phyloP scores from a whole-genome alignment of 345 rosid species.

The Hevea brasiliensis region DNA sequence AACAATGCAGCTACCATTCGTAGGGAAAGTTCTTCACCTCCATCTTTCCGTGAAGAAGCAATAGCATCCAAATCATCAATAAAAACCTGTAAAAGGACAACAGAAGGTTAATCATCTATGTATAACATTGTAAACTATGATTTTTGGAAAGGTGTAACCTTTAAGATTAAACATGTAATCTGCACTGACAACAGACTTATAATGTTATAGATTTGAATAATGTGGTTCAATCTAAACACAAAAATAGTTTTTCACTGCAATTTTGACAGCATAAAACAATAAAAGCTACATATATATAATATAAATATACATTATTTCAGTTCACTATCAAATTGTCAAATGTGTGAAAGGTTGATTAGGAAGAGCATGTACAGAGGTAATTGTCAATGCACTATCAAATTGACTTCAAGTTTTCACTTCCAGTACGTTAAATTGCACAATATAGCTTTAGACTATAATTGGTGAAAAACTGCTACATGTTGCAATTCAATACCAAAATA shows the following conservation, averaged over 20 bases:
- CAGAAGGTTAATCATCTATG: neutral
- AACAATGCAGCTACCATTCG: conserved; percentile 86
- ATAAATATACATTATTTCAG: too few relatives aligned
- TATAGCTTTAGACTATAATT: neutral
- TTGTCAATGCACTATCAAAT: too few relatives aligned
- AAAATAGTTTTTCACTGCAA: neutral
- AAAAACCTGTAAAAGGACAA: conserved; percentile 55
- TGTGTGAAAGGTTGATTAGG: neutral
- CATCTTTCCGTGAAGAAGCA: conserved; percentile 80
- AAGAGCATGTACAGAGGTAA: neutral
- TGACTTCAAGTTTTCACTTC: neutral
- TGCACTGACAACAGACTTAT: conserved; percentile 15
- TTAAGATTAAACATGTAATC: conserved; percentile 9
- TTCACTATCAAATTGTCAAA: too few relatives aligned
- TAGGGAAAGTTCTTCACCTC: conserved; percentile 82
- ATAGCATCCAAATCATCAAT: conserved; percentile 91
- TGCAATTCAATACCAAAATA: too few relatives aligned
- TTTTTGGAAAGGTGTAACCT: conserved; percentile 19
- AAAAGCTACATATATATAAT: too few relatives aligned
- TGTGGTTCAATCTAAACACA: neutral
- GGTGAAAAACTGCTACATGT: neutral
- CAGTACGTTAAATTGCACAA: neutral
- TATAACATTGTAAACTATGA: neutral
- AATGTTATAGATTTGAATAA: neutral
- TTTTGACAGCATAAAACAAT: neutral